phyloP scores from a whole-genome alignment of 2,329 filamentous ascomycete genomes.

The Pseudocercospora crystallina region DNA sequence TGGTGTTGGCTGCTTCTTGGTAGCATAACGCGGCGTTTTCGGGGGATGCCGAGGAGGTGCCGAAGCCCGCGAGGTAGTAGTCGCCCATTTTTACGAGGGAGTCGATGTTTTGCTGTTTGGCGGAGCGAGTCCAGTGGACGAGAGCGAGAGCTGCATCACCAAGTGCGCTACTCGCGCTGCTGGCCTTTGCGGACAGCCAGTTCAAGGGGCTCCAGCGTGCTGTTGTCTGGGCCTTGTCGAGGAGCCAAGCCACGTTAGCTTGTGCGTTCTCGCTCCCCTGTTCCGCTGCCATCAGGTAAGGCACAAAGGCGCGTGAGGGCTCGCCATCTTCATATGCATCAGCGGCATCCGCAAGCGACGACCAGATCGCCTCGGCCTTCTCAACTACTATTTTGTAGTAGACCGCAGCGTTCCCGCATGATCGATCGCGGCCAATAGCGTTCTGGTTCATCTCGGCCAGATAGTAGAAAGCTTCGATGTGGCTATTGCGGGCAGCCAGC shows the following conservation, averaged over 20 bases:
- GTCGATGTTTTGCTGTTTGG: slow-evolving; percentile 89
- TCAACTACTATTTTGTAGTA: slow-evolving; percentile 89
- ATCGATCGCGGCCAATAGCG: slow-evolving; percentile 75
- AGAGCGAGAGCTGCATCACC: slow-evolving; percentile 68
- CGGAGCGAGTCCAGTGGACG: slow-evolving; percentile 92
- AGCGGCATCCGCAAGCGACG: slow-evolving; percentile 80
- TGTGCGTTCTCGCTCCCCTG: slow-evolving; percentile 89
- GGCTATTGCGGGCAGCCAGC: slow-evolving; percentile 75
- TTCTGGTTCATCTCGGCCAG: slow-evolving; percentile 82
- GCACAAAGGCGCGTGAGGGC: slow-evolving; percentile 73
- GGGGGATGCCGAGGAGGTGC: slow-evolving; percentile 56
- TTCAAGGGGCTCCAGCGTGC: slow-evolving; percentile 19
- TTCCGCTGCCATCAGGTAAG: slow-evolving; percentile 84
- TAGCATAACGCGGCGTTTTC: slow-evolving; percentile 94
- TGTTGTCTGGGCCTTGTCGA: slow-evolving; percentile 59
- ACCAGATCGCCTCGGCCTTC: slow-evolving; percentile 84
- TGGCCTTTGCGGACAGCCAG: slow-evolving; percentile 16
- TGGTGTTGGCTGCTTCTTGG: slow-evolving; percentile 83
- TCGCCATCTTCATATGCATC: slow-evolving; percentile 77
- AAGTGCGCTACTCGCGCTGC: slow-evolving; percentile 43
- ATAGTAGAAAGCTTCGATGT: slow-evolving; percentile 89
- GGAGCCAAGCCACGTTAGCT: slow-evolving; percentile 82
- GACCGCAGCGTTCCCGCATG: slow-evolving; percentile 71
- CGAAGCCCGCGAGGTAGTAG: slow-evolving; percentile 85
- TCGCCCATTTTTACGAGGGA: slow-evolving; percentile 97